Conservation (phyloP, 208 protist genomes). For the Trypanosoma platydactyli region DNA sequence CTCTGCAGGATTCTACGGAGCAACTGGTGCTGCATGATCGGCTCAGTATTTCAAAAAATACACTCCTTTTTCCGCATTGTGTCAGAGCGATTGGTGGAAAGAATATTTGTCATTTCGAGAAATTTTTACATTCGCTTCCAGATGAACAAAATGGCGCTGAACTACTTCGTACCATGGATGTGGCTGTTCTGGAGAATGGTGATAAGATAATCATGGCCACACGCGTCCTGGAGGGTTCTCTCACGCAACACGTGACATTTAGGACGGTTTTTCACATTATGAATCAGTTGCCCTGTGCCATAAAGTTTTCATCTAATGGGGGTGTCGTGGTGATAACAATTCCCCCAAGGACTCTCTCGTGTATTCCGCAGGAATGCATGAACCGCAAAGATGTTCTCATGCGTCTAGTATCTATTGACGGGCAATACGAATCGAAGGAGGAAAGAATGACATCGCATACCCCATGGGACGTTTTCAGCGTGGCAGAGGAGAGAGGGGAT, state of each 20-base stretch:
- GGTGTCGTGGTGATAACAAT: background rate
- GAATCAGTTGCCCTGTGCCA: conserved; percentile 12
- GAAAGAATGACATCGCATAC: conserved; percentile 15
- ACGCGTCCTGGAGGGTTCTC: conserved; percentile 1
- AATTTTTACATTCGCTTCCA: background rate
- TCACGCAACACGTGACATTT: conserved; percentile 19
- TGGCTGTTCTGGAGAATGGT: conserved; percentile 19
- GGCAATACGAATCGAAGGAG: conserved; percentile 2
- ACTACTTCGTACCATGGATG: conserved; percentile 10
- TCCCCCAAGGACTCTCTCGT: conserved; percentile 17
- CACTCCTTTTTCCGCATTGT: conserved; percentile 11
- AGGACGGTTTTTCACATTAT: conserved; percentile 27
- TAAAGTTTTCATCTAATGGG: background rate
- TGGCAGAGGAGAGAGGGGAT: conserved; percentile 18
- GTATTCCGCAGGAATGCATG: conserved; percentile 17
- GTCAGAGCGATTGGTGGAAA: conserved; percentile 4
- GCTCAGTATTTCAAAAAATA: conserved; percentile 9
- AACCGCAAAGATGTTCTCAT: conserved; percentile 16
- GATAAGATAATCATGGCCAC: conserved; percentile 23
- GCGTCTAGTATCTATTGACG: conserved; percentile 2
- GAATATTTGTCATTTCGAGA: conserved; percentile 15
- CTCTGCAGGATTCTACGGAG: conserved; percentile 3
- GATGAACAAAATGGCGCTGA: background rate
- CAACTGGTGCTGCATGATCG: conserved; percentile 3
- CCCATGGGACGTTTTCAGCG: conserved; percentile 5